These are phyloP conservation scores for Pseudocercospora cruenta DNA, from an alignment of 2,329 filamentous ascomycete species.

Conservation along the genomic window DNA sequence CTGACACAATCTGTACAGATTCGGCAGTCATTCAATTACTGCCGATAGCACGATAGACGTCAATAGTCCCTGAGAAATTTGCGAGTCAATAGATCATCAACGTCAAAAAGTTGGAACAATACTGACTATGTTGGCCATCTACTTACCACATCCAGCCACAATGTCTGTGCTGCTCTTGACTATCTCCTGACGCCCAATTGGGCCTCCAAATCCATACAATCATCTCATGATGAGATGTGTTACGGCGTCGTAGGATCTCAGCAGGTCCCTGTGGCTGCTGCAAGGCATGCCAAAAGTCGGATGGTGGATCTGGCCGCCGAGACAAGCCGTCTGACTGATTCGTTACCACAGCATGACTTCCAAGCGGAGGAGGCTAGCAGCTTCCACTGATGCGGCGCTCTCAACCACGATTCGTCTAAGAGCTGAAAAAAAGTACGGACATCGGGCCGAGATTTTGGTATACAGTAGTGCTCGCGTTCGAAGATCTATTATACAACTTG, in stretches of 20 bases:
- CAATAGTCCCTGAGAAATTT: neutral
- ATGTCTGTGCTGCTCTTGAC: neutral
- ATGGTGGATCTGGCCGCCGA: neutral
- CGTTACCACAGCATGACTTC: conserved; percentile 7
- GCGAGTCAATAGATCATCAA: neutral
- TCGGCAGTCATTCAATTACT: neutral
- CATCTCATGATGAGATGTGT: neutral
- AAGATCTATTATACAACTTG: conserved; percentile 6
- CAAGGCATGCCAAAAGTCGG: conserved; percentile 3
- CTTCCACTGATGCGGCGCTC: neutral
- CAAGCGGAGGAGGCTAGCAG: neutral
- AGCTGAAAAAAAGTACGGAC: neutral
- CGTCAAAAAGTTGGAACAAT: neutral
- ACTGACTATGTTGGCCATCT: neutral
- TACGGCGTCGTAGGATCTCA: neutral
- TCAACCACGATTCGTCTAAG: neutral
- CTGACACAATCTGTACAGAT: neutral
- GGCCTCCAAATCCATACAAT: neutral
- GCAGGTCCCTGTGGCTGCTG: conserved; percentile 6
- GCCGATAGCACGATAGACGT: neutral
- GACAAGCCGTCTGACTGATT: conserved; percentile 3
- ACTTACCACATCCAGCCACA: neutral
- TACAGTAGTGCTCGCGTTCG: neutral
- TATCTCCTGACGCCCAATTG: neutral
- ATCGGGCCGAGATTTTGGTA: neutral